Percentiles rank a stretch among this genome's conserved stretches.
These are phyloP conservation scores for Mycena galericulata DNA, from an alignment of 768 basidiomycete genomes.

Conservation along the genomic window DNA sequence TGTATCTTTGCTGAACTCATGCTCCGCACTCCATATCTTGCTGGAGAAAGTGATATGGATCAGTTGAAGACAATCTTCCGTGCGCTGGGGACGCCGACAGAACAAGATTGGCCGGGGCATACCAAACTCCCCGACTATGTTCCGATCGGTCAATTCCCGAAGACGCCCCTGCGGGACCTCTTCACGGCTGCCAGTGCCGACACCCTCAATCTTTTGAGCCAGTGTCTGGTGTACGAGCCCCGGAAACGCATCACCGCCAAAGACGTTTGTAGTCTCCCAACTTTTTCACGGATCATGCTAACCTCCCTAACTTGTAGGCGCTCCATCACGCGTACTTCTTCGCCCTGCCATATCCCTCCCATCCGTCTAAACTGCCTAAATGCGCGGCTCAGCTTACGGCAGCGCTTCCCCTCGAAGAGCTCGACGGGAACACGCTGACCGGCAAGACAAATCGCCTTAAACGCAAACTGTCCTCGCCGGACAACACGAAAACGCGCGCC, in stretches of 20 bases:
- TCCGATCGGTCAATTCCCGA: constrained; percentile 87
- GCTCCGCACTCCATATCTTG: constrained; percentile 94
- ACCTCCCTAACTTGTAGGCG: constrained; percentile 61
- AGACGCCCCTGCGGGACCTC: constrained; percentile 83
- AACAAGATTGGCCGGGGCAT: constrained; percentile 98
- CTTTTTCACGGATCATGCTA: not conserved
- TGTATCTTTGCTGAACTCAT: constrained; percentile 99
- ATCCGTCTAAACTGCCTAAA: constrained; percentile 92
- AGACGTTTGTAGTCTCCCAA: constrained; percentile 72
- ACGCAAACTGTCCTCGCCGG: constrained; percentile 76
- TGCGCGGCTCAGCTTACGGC: constrained; percentile 54
- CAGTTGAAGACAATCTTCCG: constrained; percentile 95
- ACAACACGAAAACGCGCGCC: constrained; percentile 56
- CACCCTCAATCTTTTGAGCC: constrained; percentile 83
- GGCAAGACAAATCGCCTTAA: constrained; percentile 70
- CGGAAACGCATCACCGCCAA: constrained; percentile 81
- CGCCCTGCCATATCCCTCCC: constrained; percentile 86
- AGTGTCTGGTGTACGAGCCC: constrained; percentile 89
- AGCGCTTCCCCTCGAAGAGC: constrained; percentile 76
- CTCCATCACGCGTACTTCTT: constrained; percentile 91
- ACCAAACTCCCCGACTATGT: constrained; percentile 92
- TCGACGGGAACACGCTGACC: constrained; percentile 76
- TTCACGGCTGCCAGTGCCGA: constrained; percentile 93
- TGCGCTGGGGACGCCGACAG: constrained; percentile 95
- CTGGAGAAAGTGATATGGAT: constrained; percentile 97